Percentiles rank a stretch among this genome's conserved stretches.
Evolutionary conservation across 2,329 filamentous ascomycete genomes (phyloP).

Genomic region (Myriosclerotinia scirpicola): DNA sequence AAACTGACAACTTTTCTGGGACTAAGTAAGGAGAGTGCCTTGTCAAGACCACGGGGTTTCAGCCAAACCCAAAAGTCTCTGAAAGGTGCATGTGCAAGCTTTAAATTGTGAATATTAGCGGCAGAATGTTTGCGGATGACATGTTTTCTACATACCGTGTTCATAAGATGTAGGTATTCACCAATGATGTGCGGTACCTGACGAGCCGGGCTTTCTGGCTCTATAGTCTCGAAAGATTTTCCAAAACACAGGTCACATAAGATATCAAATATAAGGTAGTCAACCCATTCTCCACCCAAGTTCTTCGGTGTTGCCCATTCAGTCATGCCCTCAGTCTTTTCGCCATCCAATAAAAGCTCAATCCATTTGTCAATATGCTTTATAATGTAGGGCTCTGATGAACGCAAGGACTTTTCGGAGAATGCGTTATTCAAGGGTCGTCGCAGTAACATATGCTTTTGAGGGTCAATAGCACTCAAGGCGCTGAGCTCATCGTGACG

Average conservation of each 20-base stretch:
- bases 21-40: neutral
- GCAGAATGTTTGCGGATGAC: no score
- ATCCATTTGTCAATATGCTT: conserved; percentile 14
- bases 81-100: conserved; percentile 2
- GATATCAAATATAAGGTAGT: conserved; percentile 14
- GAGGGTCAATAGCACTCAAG: neutral
- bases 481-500: neutral
- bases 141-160: neutral
- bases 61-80: neutral
- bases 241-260: conserved; percentile 18
- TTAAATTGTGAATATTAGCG: neutral
- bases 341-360: conserved; percentile 5
- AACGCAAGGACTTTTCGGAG: neutral
- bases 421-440: neutral
- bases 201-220: neutral
- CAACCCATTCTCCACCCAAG: neutral
- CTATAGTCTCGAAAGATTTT: conserved; percentile 15
- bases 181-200: neutral
- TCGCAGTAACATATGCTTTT: neutral
- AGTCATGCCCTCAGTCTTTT: neutral
- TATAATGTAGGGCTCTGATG: conserved; percentile 11
- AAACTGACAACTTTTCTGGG: neutral
- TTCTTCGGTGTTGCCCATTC: conserved; percentile 10
- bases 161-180: neutral
- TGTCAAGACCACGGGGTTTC: conserved; percentile 3